These are phyloP conservation scores for Suhomyces kilbournensis DNA, from an alignment of 805 yeast species.

Conservation along the genomic window DNA sequence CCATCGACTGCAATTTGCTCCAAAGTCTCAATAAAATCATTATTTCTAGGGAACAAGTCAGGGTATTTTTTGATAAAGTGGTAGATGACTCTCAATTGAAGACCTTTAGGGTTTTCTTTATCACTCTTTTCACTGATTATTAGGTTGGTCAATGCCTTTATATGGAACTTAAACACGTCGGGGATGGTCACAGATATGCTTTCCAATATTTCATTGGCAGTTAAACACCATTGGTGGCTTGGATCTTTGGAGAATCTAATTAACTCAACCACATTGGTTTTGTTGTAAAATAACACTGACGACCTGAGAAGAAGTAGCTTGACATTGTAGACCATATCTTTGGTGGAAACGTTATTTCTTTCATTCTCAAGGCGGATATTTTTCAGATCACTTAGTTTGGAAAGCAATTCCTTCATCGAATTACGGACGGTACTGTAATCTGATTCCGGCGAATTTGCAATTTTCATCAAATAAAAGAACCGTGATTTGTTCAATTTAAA, in stretches of 20 bases:
- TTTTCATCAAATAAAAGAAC: slow-evolving; percentile 51
- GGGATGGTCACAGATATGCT: slow-evolving; percentile 62
- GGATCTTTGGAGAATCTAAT: slow-evolving; percentile 44
- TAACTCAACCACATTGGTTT: slow-evolving; percentile 56
- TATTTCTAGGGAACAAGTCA: slow-evolving; percentile 45
- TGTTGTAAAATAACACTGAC: slow-evolving; percentile 60
- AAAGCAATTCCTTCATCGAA: slow-evolving; percentile 61
- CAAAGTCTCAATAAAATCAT: slow-evolving; percentile 44
- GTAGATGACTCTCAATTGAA: slow-evolving; percentile 56
- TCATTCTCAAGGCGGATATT: slow-evolving; percentile 36
- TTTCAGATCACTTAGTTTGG: slow-evolving; percentile 53
- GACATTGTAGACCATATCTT: slow-evolving; percentile 51
- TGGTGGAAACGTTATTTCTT: slow-evolving; percentile 34
- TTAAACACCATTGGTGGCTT: slow-evolving; percentile 21
- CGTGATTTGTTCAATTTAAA: slow-evolving; percentile 57
- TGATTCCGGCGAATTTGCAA: slow-evolving; percentile 53
- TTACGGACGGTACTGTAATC: slow-evolving; percentile 59
- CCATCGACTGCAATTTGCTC: slow-evolving; percentile 50
- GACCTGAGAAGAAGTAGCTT: slow-evolving; percentile 60
- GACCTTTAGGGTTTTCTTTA: slow-evolving; percentile 18
- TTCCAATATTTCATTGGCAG: slow-evolving; percentile 55
- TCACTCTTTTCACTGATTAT: slow-evolving; percentile 22
- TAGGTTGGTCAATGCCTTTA: slow-evolving; percentile 45
- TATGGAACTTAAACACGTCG: slow-evolving; percentile 58
- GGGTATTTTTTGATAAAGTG: slow-evolving; percentile 54